Evolutionary conservation across 1,284 basidiomycete genomes (phyloP).

Genomic region (Apiotrichum porosum): DNA sequence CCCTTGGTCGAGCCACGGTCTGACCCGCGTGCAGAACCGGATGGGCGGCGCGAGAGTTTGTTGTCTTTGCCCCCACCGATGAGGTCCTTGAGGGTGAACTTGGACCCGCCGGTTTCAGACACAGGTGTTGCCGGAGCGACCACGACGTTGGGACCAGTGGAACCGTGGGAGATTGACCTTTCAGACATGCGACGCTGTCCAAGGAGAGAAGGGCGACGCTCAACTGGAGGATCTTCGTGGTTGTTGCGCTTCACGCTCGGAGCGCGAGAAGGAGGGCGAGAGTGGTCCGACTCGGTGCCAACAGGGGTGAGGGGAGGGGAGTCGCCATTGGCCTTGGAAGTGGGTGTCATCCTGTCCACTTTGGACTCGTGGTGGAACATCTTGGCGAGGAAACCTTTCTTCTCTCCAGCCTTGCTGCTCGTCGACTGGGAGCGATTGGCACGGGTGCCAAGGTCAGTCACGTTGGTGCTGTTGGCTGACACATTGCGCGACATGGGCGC

Average conservation of each 20-base stretch:
- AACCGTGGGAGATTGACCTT: slow-evolving; percentile 27
- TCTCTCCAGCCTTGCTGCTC: slow-evolving; percentile 31
- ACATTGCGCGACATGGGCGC: slow-evolving; percentile 37
- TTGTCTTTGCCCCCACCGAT: slow-evolving; percentile 52
- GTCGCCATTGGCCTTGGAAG: slow-evolving; percentile 12
- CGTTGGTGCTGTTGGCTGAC: slow-evolving; percentile 23
- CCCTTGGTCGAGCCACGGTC: slow-evolving; percentile 44
- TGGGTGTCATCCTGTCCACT: slow-evolving; percentile 27
- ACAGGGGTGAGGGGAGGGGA: slow-evolving; percentile 40
- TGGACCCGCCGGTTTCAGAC: slow-evolving; percentile 52
- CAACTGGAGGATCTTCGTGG: slow-evolving; percentile 6
- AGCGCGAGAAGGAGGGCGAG: slow-evolving; percentile 33
- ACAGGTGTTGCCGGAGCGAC: neutral
- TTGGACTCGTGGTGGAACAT: slow-evolving; percentile 46
- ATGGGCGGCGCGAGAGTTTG: slow-evolving; percentile 66
- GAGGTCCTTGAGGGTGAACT: slow-evolving; percentile 78
- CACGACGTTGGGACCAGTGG: slow-evolving; percentile 4
- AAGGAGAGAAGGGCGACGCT: slow-evolving; percentile 3
- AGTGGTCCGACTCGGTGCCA: slow-evolving; percentile 33
- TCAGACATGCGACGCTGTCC: slow-evolving; percentile 25
- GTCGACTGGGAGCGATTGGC: slow-evolving; percentile 15
- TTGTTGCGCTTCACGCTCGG: slow-evolving; percentile 26
- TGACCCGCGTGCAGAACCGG: slow-evolving; percentile 56
- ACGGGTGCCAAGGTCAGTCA: slow-evolving; percentile 6
- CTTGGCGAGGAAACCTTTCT: slow-evolving; percentile 47